Evolutionary conservation across 2,329 filamentous ascomycete species (phyloP), one percentile per base, ranked within the genome.

Genomic region (Coniochaeta pulveracea): DNA sequence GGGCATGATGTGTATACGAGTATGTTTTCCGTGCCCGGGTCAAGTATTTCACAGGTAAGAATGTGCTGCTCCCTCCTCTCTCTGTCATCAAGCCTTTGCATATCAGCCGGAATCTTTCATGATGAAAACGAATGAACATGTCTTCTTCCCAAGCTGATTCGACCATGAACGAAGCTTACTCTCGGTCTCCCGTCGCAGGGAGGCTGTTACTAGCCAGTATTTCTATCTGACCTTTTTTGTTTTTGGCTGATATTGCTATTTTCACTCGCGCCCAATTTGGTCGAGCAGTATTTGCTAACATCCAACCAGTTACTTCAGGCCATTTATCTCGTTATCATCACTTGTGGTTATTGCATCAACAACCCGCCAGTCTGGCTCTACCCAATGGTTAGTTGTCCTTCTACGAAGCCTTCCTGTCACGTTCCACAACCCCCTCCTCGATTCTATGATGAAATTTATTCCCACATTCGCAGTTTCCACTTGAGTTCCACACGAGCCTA

Each of bases 151-250:
- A 72, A 77, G 69, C 80, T 64, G 80, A 88, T 71, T 85, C 82
- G 82, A 76, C 80, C 78, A 79, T 88, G 82, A 85, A 75, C n/a
- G 77, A 84, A 78, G 64, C 54, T 63, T 54, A 64, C 66, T 70
- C 71, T 80, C 74, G 77, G 78, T 75, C 64, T 40, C 53, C 56
- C 50, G 64, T 54, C 63, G 62, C 60, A 52, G 52, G 66, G 57
- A 57, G 69, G 75, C 77, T 84, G 82, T 80, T 86, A 86, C 82
- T 86, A 83, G 82, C 82, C 82, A 88, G 82, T 86, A 86, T 79
- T 66, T 60, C 71, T 76, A 76, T 83, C 81, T 85, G 81, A 23
- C 11, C n/a, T 34, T 6, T 23, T 17, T 15, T 23, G 8, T 23
- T 25, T 32, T 11, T 10, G 29, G 18, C 15, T 21, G 10, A 11